Base-by-base conservation (phyloP, 495 filamentous ascomycete species). In the Aspergillus mulundensis region DNA sequence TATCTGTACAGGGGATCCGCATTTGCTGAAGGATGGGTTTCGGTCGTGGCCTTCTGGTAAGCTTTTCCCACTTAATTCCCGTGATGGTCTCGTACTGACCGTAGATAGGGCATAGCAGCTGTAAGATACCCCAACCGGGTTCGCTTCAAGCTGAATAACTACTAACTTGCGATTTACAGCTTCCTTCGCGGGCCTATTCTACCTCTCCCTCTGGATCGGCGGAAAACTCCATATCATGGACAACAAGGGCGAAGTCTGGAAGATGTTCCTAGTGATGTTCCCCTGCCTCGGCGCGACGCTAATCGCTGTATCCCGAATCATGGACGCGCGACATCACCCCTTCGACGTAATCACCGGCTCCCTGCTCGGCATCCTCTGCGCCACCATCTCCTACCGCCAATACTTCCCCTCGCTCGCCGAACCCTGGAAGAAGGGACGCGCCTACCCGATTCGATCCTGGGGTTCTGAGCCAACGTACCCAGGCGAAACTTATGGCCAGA, bases 291-390 rank as follows among this genome's bases (percentile, higher is more conserved):
- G 63, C 15, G 81, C 81, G 8, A 76, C 78, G 10, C 71, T 83
- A 3, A 73, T 84, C 36, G 80, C 81, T 6, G 77, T 80, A 28
- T 73, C 72, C 30, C 78, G 81, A 21, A 83, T 83, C 47, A 83
- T 90, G 78, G 91, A 96, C 65, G 90, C 87, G 63, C 80, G 90
- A 8, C 91, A 96, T 61, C 90, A 95, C 70, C 88, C 86, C 12
- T 95, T 96, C 70, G 91, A 96, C 56, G 91, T 95, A 41, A 76
- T 96, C 20, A 88, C 87, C 23, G 90, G 90, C 7, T 86, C 80
- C 19, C 63, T 87, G 2, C 82, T 92, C 43, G 88, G 88, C 3
- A 61, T 77, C 18, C 49, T 66, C 41, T 72, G 73, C 50, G 81
- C 77, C 43, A 75, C 65, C 50, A 61, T 76, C 49, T 67, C 80